Base-by-base conservation (phyloP, 805 yeast species). In the Saccharomycopsis sp. region DNA sequence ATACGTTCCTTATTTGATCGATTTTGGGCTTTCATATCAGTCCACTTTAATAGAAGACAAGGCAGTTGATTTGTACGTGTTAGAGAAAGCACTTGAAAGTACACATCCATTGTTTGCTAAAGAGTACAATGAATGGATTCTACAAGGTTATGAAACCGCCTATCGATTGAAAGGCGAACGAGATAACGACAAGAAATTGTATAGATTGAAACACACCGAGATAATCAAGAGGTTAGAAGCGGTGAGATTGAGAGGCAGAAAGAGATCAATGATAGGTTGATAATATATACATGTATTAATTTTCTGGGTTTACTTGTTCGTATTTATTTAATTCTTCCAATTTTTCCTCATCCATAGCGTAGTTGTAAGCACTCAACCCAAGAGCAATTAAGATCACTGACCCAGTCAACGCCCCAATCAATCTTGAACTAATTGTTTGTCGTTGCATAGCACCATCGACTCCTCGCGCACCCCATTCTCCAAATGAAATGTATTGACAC, bases 41-140 rank as follows among this genome's bases (percentile, higher is more conserved):
- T 78, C 95, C 0, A 71, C 72, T 1, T 59, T 87, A 50, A 74
- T 84, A 0, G 98, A 93, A 56, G 97, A 90, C 57, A 88, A 86
- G 61, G 97, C 97, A 2, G 98, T 93, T n/a, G 98, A 93, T 61
- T 62, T 93, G 48, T 93, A 93, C 56, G 97, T 93, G 8, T 64
- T 93, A 49, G 98, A 93, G 62, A 69, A 97, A 55, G 97, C 98
- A 0, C 73, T 93, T 16, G 65, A 77, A 24, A 85, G 96, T 53
- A 93, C 98, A 1, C 98, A 93, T 62, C 90, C 97, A 0, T 70
- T 71, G 4, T 75, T 74, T 56, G 71, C 95, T 1, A 72, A 70
- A 1, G 55, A 60, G 35, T 88, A 88, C 59, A 80, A 76, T 54
- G 60, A 64, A 34, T 81, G 90, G 88, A 56, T 88, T 4, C 63